phyloP scores from a whole-genome alignment of 2,329 filamentous ascomycete species.

The Pseudofabraea citricarpa region DNA sequence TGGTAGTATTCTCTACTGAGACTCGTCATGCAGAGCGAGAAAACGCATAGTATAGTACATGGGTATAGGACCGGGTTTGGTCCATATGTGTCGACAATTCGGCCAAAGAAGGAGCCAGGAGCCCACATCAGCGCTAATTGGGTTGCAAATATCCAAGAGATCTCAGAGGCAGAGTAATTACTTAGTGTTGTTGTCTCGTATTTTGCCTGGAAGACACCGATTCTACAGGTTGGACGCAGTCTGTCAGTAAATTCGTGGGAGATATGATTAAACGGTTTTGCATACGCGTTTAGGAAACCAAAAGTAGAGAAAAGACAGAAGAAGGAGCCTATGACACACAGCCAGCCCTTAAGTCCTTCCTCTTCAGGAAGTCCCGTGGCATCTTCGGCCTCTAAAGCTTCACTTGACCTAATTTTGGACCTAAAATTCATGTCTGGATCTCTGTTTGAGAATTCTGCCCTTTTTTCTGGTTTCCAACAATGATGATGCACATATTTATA shows the following conservation, averaged over 20 bases:
- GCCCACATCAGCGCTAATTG: constrained; percentile 45
- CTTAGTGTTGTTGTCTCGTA: constrained; percentile 44
- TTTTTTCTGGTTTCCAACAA: no score
- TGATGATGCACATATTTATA: no score
- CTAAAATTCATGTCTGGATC: no score
- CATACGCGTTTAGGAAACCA: constrained; percentile 40
- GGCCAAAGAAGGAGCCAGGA: constrained; percentile 56
- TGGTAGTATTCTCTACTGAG: constrained; percentile 51
- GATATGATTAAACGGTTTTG: constrained; percentile 7
- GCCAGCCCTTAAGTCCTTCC: constrained; percentile 50
- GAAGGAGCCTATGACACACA: constrained; percentile 42
- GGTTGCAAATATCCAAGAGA: constrained; percentile 56
- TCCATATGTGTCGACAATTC: constrained; percentile 57
- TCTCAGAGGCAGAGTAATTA: constrained; percentile 42
- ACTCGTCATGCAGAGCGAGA: constrained; percentile 58
- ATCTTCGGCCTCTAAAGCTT: no score
- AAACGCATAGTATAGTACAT: constrained; percentile 51
- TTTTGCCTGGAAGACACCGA: constrained; percentile 52
- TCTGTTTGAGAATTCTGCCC: no score
- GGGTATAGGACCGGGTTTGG: constrained; percentile 48
- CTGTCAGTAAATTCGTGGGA: neutral
- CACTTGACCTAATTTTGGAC: no score
- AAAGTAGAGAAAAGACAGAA: constrained; percentile 41
- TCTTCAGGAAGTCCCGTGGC: no score
- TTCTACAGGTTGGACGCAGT: constrained; percentile 20